Evolutionary conservation across 2,329 filamentous ascomycete species (phyloP).

Genomic region (Bipolaris victoriae): DNA sequence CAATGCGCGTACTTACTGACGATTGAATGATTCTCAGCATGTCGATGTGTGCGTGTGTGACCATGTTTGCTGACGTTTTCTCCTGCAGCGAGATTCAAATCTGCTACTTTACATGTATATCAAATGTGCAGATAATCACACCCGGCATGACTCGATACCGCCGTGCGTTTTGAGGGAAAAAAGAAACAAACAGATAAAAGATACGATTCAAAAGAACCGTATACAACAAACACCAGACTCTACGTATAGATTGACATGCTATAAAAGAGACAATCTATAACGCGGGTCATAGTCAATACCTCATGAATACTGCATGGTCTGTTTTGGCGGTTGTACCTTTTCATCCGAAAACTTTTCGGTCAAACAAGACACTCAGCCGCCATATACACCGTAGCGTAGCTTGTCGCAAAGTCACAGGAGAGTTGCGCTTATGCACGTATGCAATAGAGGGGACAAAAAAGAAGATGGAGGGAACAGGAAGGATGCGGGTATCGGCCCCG

Average conservation of each 20-base stretch:
- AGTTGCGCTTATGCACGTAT: constrained; percentile 10
- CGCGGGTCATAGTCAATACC: too few species aligned
- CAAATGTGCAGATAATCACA: background rate
- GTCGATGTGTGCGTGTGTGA: background rate
- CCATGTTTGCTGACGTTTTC: background rate
- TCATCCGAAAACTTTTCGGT: too few species aligned
- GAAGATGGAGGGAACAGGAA: background rate
- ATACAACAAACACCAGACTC: too few species aligned
- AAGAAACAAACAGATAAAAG: too few species aligned
- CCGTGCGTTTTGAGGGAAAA: background rate
- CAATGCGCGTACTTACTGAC: background rate
- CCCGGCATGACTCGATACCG: background rate
- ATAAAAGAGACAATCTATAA: too few species aligned
- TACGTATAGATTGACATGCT: too few species aligned
- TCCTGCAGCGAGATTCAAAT: background rate
- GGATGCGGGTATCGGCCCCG: constrained; percentile 5
- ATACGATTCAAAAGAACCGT: background rate
- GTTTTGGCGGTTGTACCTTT: too few species aligned
- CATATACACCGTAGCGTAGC: background rate
- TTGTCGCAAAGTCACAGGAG: background rate
- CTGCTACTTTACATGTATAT: background rate
- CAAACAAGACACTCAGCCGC: too few species aligned
- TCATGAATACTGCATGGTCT: too few species aligned
- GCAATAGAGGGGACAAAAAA: constrained; percentile 2
- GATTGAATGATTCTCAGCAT: background rate